Conservation (phyloP, 2,329 filamentous ascomycete species). For the Aspergillus sp. region DNA sequence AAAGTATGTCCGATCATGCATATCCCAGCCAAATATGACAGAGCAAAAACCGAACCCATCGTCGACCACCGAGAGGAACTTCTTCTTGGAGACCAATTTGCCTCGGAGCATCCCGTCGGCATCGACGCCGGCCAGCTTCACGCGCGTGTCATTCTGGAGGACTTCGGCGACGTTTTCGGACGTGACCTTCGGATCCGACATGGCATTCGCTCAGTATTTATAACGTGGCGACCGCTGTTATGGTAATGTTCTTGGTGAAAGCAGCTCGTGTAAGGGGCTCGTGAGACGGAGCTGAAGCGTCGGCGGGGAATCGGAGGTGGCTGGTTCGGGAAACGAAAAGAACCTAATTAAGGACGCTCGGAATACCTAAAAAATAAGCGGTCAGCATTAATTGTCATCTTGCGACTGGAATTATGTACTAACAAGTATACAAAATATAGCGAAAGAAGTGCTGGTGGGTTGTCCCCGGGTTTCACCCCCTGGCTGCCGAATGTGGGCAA, state of each 20-base stretch:
- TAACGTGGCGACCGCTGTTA: background rate
- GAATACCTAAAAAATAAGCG: background rate
- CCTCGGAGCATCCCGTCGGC: conserved; percentile 84
- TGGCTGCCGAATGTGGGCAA: background rate
- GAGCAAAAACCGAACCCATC: conserved; percentile 91
- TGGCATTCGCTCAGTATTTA: background rate
- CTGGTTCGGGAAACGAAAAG: background rate
- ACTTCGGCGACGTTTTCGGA: conserved; percentile 64
- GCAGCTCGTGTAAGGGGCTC: background rate
- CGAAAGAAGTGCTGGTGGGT: background rate
- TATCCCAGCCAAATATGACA: conserved; percentile 94
- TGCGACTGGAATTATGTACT: background rate
- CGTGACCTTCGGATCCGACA: conserved; percentile 43
- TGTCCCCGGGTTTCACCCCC: background rate
- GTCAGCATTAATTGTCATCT: background rate
- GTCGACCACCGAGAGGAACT: conserved; percentile 80
- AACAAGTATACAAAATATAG: background rate
- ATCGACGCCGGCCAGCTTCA: conserved; percentile 86
- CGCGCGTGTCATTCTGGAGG: conserved; percentile 69
- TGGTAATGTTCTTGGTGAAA: background rate
- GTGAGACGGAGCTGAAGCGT: background rate
- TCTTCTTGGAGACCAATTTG: conserved; percentile 89
- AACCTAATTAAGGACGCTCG: background rate
- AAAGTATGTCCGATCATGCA: conserved; percentile 91
- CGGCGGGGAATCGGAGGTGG: background rate